A percentile compares a stretch with the other conserved stretches of the same genome.
Evolutionary conservation across 352 stramenopile species (phyloP).

Genomic region (Phytopythium oedochilum): DNA sequence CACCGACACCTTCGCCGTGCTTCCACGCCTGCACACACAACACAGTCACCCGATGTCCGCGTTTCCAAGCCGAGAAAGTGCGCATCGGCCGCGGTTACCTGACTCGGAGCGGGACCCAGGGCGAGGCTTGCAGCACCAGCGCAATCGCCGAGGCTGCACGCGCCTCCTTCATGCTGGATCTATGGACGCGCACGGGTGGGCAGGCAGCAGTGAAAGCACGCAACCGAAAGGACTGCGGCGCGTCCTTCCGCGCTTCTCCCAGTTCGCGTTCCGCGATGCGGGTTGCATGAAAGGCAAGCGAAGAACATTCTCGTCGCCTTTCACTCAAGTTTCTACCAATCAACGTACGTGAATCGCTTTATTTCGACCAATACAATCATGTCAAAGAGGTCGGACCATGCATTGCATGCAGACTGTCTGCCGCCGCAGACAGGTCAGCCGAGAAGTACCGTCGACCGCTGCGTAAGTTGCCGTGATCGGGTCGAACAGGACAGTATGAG

Average conservation of each 20-base stretch:
- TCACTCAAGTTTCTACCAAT: constrained; percentile 35
- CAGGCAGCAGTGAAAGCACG: too few species aligned
- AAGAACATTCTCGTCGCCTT: not conserved
- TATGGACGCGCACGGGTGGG: too few species aligned
- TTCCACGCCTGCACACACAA: constrained; percentile 30
- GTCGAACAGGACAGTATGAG: too few species aligned
- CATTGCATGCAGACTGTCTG: not conserved
- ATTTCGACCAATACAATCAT: constrained; percentile 28
- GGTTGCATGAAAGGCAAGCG: too few species aligned
- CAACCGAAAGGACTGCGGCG: not conserved
- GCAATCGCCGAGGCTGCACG: constrained; percentile 16
- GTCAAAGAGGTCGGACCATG: constrained; percentile 1
- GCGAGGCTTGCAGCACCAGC: constrained; percentile 52
- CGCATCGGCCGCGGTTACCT: constrained; percentile 11
- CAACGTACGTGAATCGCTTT: constrained; percentile 3
- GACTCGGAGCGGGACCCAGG: constrained; percentile 43
- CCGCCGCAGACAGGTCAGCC: too few species aligned
- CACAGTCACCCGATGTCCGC: not conserved
- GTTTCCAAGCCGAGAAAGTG: not conserved
- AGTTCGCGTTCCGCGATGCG: too few species aligned
- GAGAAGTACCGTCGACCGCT: too few species aligned
- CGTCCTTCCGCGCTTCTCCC: too few species aligned
- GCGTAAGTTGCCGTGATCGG: too few species aligned
- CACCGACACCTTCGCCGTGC: constrained; percentile 39
- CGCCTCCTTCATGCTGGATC: not conserved